Conservation (phyloP, 257 asterid species). For the Nicotiana tomentosiformis region DNA sequence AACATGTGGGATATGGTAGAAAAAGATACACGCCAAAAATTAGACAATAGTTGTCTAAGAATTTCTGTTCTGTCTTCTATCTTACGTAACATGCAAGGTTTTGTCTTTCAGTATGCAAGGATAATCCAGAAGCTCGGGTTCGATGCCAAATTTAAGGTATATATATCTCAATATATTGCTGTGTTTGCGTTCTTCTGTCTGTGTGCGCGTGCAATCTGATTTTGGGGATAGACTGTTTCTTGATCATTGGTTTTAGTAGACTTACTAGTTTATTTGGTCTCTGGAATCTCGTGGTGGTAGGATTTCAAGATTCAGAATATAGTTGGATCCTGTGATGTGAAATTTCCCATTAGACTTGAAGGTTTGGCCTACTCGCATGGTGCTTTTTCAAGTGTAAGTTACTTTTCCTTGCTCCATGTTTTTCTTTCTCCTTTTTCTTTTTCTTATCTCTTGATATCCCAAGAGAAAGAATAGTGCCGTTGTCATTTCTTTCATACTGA, state of each 20-base stretch:
- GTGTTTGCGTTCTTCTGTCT: no score
- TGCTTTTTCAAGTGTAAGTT: constrained; percentile 33
- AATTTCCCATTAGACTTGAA: constrained; percentile 32
- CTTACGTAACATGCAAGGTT: neutral
- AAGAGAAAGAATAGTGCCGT: no score
- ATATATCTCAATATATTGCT: neutral
- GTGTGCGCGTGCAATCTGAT: no score
- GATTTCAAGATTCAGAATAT: constrained; percentile 39
- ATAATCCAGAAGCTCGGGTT: constrained; percentile 44
- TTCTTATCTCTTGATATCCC: no score
- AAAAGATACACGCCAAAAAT: no score
- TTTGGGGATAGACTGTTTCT: neutral
- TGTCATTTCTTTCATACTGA: neutral
- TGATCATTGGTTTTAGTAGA: neutral
- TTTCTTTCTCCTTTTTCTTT: no score
- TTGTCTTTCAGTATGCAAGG: constrained; percentile 31
- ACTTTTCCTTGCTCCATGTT: no score
- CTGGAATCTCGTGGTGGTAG: constrained; percentile 4
- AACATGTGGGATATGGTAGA: no score
- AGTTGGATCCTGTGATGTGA: constrained; percentile 33
- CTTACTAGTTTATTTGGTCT: neutral
- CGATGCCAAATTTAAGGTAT: constrained; percentile 35
- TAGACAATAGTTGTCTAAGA: neutral
- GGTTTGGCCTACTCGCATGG: constrained; percentile 29
- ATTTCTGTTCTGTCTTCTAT: neutral